Evolutionary conservation across 345 rosid genomes (phyloP).

Genomic region (Pugionium dolabratum): DNA sequence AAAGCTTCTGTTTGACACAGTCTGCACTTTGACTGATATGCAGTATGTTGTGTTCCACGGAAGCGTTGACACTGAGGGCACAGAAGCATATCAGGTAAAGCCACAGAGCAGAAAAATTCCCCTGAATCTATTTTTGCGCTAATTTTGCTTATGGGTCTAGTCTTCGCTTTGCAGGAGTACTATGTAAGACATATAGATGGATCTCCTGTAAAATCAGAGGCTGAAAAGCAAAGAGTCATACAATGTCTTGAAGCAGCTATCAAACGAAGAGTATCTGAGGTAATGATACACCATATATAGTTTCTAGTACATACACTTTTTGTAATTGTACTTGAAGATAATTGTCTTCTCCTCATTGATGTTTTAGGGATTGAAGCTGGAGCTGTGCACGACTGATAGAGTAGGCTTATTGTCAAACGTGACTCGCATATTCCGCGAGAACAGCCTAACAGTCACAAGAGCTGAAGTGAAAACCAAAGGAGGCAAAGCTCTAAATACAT

Average conservation of each 20-base stretch:
- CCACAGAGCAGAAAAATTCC: not conserved
- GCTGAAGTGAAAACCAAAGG: conserved; percentile 89
- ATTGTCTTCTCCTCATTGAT: conserved; percentile 16
- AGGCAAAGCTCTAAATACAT: conserved; percentile 81
- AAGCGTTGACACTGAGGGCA: conserved; percentile 68
- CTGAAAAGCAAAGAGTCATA: conserved; percentile 74
- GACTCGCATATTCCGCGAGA: conserved; percentile 90
- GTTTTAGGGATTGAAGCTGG: conserved; percentile 85
- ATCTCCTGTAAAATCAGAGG: conserved; percentile 80
- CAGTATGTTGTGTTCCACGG: conserved; percentile 91
- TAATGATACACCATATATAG: conserved; percentile 18
- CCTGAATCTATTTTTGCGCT: not conserved
- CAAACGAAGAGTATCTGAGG: conserved; percentile 93
- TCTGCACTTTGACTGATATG: conserved; percentile 94
- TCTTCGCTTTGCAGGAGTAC: conserved; percentile 59
- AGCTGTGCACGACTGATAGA: conserved; percentile 82
- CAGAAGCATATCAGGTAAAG: conserved; percentile 74
- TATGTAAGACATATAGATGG: conserved; percentile 88
- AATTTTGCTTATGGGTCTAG: not conserved
- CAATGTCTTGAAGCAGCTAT: conserved; percentile 96
- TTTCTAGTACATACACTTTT: not conserved
- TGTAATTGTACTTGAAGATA: conserved; percentile 15
- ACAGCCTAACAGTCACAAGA: conserved; percentile 76
- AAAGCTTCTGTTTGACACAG: conserved; percentile 85
- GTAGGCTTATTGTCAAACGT: conserved; percentile 78